Evolutionary conservation across 2,329 filamentous ascomycete genomes (phyloP), one percentile per base, ranked within the genome.

Genomic region (Alternaria panax): DNA sequence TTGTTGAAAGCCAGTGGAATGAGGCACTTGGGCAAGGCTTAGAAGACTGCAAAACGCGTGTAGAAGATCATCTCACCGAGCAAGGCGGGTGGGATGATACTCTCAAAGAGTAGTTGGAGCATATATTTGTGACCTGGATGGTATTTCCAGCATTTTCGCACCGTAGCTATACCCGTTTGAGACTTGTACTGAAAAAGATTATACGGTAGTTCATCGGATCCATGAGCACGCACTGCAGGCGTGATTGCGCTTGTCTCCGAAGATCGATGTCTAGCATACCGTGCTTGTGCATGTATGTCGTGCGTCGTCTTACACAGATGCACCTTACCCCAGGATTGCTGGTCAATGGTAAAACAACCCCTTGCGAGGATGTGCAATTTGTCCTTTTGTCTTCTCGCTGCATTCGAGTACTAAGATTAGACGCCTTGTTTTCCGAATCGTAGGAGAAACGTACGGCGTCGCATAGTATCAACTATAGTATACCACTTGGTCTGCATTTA

Each of bases 1-100:
- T 93, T 64, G 92, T 98, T 32, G 93, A 97, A 79, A 90, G 92
- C 54, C 92, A 96, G 79, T 98, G 95, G 94, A 84, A 86, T 34
- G 91, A 92, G 70, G 93, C 92, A 5, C 82, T 98, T n/a, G 94
- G 93, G 1, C 88, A 89, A 63, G 87, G 88, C 55, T 84, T 98
- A 68, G 86, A 86, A 61, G 85, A 83, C 16, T 88, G 93, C 63
- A 94, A 92, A 78, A 87, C 88, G 74, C 83, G 90, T 52, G 89
- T 97, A 0, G 88, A 89, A 54, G 85, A 84, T 28, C 93, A 88
- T 81, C 82, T 97, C 67, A 79, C 92, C 63, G 85, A 87, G 71
- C 89, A 88, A 61, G 92, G 91, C n/a, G 94, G 92, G 1, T 96
- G 93, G 92, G 93, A 96, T 67, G 92, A 96, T 53, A 80, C 78